Base-by-base conservation (phyloP, 2,329 filamentous ascomycete genomes). In the Aspergillus sergii region DNA sequence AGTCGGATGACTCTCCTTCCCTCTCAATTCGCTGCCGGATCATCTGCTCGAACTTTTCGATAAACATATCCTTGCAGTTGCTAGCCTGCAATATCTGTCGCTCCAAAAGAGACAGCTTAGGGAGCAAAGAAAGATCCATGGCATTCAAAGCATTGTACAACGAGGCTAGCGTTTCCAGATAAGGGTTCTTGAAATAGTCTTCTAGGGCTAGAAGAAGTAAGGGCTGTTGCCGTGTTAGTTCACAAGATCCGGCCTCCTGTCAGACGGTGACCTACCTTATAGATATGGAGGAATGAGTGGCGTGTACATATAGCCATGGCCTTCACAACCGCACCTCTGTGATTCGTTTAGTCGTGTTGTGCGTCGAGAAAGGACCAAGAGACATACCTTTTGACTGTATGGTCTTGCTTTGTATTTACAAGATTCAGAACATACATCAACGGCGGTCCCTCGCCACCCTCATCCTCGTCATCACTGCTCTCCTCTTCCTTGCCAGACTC, bases 261-360 rank as follows among this genome's bases (percentile, higher is more conserved):
- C n/a, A 8, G 21, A 32, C 21, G 14, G 16, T 7, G 30, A 63
- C 83, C 69, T 76, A 91, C 91, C 86, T 99, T 99, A 83, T 99
- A 99, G 67, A 99, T 99, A 79, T 99, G 95, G 69, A 99, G 82
- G 79, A 99, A 99, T 3, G 95, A 94, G 82, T 99, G 95, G 50
- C 95, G 86, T 9, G 95, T 99, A 82, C 95, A 99, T 70, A 99
- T 97, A 34, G 95, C 95, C 95, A 99, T 99, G 48, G 95, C 93
- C 77, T 98, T 98, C 63, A 98, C 94, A 57, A 97, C 86, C 23
- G 95, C 95, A 63, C 95, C 95, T 85, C 95, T 89, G 65, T 32
- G 11, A 54, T 54, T 32, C 10, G 57, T 21, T 59, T 59, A 59
- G 57, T 51, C 57, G 46, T 26, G 46, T 16, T 11, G 59, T 8